Evolutionary conservation across 257 asterid species (phyloP).

Genomic region (Przewalskia tangutica): DNA sequence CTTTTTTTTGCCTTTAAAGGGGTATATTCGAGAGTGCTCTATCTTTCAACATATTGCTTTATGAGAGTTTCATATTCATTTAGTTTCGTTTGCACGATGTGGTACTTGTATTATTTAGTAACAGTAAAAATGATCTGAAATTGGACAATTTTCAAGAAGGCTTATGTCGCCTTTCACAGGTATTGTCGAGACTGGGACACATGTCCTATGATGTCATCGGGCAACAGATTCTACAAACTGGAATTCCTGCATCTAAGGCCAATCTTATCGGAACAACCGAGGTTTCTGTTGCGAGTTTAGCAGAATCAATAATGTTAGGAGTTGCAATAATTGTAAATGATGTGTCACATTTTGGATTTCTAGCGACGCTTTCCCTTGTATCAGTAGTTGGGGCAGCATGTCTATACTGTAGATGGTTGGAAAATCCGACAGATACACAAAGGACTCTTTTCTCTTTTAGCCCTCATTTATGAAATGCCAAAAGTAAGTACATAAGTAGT

Average conservation of each 20-base stretch:
- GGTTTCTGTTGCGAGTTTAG: conserved; percentile 84
- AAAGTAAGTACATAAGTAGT: conserved; percentile 9
- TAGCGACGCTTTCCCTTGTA: conserved; percentile 65
- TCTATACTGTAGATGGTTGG: conserved; percentile 78
- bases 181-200: conserved; percentile 84
- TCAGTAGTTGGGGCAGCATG: conserved; percentile 81
- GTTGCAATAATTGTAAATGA: conserved; percentile 79
- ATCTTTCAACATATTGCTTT: not conserved
- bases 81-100: not conserved
- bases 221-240: conserved; percentile 88
- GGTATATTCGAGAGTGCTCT: not conserved
- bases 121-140: not conserved
- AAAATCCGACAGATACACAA: conserved; percentile 65
- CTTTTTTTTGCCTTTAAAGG: not conserved
- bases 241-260: conserved; percentile 89
- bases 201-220: conserved; percentile 90
- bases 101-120: not conserved
- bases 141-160: not conserved
- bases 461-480: conserved; percentile 25
- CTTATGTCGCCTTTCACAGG: conserved; percentile 33
- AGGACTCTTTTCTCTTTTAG: conserved; percentile 58
- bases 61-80: not conserved
- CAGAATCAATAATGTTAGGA: conserved; percentile 84
- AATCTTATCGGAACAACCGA: conserved; percentile 94
- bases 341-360: conserved; percentile 64